phyloP scores from a whole-genome alignment of 352 stramenopile species.

The Aphanomyces cochlioides region DNA sequence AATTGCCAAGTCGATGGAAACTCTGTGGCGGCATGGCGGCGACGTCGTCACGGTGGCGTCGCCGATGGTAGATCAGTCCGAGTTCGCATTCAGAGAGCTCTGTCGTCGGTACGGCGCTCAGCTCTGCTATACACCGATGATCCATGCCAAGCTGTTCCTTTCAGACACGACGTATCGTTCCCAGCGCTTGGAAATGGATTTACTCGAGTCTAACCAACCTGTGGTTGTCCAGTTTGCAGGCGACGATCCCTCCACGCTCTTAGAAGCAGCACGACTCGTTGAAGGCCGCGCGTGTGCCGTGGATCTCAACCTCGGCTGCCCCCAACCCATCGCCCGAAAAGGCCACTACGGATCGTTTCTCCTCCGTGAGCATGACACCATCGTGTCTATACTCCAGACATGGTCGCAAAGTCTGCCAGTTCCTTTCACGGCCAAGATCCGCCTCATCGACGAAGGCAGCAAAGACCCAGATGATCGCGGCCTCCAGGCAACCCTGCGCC shows the following conservation, averaged over 20 bases:
- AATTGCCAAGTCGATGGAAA: background rate
- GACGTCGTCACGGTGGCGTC: slow-evolving; percentile 3
- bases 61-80: slow-evolving; percentile 88
- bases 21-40: background rate
- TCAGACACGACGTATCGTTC: slow-evolving; percentile 34
- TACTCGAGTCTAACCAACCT: slow-evolving; percentile 43
- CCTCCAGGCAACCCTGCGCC: slow-evolving; percentile 82
- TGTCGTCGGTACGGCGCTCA: slow-evolving; percentile 91
- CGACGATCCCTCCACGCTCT: slow-evolving; percentile 89
- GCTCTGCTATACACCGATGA: slow-evolving; percentile 99
- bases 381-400: slow-evolving; percentile 76
- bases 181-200: slow-evolving; percentile 40
- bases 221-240: slow-evolving; percentile 87
- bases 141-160: slow-evolving; percentile 78
- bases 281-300: slow-evolving; percentile 90
- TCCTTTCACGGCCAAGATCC: slow-evolving; percentile 94
- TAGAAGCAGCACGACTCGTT: slow-evolving; percentile 87
- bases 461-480: slow-evolving; percentile 10
- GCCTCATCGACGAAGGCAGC: slow-evolving; percentile 77
- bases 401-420: slow-evolving; percentile 82
- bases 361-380: slow-evolving; percentile 87
- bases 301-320: slow-evolving; percentile 98
- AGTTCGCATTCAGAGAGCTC: slow-evolving; percentile 97
- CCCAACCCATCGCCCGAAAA: slow-evolving; percentile 94
- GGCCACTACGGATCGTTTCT: slow-evolving; percentile 96